A percentile compares a stretch with the other conserved stretches of the same genome.
phyloP scores from a whole-genome alignment of 1,284 basidiomycete genomes.

The Heterobasidion parviporum region DNA sequence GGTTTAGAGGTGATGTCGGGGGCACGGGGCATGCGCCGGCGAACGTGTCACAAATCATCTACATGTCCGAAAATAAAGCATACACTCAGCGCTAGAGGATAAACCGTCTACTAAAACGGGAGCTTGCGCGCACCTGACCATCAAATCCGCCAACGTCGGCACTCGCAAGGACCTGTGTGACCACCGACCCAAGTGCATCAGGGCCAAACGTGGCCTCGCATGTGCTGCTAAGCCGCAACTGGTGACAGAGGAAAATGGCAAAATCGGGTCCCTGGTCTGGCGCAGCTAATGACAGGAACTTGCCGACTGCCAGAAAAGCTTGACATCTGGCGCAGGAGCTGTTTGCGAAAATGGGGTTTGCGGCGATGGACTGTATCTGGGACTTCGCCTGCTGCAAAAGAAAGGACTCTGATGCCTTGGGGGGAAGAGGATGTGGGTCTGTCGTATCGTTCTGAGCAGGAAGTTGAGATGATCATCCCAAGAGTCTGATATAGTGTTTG shows the following conservation, averaged over 20 bases:
- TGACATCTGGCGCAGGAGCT: slow-evolving; percentile 57
- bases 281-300: slow-evolving; percentile 58
- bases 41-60: slow-evolving; percentile 52
- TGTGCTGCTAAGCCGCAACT: slow-evolving; percentile 43
- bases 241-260: slow-evolving; percentile 52
- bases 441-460: slow-evolving; percentile 36
- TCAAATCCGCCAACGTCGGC: slow-evolving; percentile 62
- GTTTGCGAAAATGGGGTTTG: slow-evolving; percentile 39
- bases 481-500: neutral
- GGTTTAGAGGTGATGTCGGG: slow-evolving; percentile 40
- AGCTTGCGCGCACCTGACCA: slow-evolving; percentile 40
- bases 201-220: slow-evolving; percentile 43
- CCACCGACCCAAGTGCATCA: slow-evolving; percentile 43
- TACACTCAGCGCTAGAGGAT: too few species aligned
- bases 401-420: slow-evolving; percentile 32
- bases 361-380: slow-evolving; percentile 46
- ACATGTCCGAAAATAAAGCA: slow-evolving; percentile 3
- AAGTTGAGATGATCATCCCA: neutral
- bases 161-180: slow-evolving; percentile 62
- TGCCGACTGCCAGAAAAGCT: slow-evolving; percentile 52
- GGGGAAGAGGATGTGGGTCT: slow-evolving; percentile 62
- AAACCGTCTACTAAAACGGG: too few species aligned
- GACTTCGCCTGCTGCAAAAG: slow-evolving; percentile 42
- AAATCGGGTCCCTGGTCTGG: slow-evolving; percentile 55
- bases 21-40: slow-evolving; percentile 40